Evolutionary conservation across 345 rosid species (phyloP).

Genomic region (Pistacia atlantica): DNA sequence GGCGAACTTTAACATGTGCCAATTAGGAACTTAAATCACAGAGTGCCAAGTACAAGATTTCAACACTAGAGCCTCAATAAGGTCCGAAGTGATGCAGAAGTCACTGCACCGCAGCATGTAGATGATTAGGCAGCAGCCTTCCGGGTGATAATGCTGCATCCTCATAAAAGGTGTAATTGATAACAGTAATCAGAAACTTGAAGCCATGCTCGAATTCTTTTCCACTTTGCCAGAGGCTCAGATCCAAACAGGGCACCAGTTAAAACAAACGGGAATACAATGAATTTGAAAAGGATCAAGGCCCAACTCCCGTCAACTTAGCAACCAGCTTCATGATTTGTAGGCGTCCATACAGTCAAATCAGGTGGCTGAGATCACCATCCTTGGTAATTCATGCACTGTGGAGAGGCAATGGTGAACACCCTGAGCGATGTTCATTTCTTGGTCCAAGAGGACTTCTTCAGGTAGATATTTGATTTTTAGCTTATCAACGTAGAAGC

Average conservation of each 20-base stretch:
- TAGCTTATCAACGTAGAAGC: conserved; percentile 9
- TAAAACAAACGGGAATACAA: background rate
- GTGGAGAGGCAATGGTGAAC: background rate
- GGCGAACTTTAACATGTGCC: no score
- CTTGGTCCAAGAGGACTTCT: background rate
- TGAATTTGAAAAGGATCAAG: background rate
- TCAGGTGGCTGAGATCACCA: background rate
- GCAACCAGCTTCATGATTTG: background rate
- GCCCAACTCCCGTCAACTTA: background rate
- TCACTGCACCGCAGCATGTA: background rate
- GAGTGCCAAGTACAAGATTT: background rate
- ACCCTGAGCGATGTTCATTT: background rate
- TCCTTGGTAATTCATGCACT: background rate
- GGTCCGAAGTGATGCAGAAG: background rate
- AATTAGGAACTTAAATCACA: no score
- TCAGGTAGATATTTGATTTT: conserved; percentile 8
- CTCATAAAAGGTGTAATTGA: background rate
- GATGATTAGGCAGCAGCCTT: background rate
- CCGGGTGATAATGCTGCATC: background rate
- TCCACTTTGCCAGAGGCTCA: background rate
- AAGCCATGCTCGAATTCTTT: background rate
- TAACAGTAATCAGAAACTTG: background rate
- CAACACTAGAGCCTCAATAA: background rate
- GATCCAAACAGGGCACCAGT: background rate
- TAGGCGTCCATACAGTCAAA: background rate